phyloP scores from a whole-genome alignment of 495 filamentous ascomycete genomes.

The Parathielavia appendiculata region DNA sequence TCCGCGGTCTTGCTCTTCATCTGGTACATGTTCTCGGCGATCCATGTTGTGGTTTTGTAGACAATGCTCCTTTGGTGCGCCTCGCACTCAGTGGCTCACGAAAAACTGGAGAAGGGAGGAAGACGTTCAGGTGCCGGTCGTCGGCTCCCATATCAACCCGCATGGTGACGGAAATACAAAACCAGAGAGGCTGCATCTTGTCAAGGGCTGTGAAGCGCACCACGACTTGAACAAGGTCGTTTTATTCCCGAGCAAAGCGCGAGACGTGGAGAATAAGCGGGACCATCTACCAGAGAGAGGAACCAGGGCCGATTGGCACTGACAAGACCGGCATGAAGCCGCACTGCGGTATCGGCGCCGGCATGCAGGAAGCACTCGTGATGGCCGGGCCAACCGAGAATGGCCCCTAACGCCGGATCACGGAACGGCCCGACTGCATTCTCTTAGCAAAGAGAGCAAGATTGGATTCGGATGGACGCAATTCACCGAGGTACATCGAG shows the following conservation, averaged over 20 bases:
- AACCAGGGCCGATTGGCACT: background rate
- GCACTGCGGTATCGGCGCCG: conserved; percentile 17
- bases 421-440: background rate
- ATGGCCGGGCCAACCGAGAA: conserved; percentile 3
- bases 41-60: background rate
- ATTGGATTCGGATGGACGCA: background rate
- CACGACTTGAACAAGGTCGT: background rate
- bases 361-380: background rate
- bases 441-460: too few relatives aligned
- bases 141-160: background rate
- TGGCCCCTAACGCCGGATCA: background rate
- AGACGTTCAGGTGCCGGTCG: background rate
- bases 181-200: too few relatives aligned
- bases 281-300: background rate
- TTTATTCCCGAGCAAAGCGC: conserved; percentile 16
- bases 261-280: conserved; percentile 16
- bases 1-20: background rate
- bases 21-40: background rate
- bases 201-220: background rate
- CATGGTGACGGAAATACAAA: background rate
- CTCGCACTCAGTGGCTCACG: too few relatives aligned
- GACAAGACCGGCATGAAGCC: background rate
- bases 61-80: too few relatives aligned
- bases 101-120: background rate
- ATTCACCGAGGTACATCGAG: background rate